phyloP scores from a whole-genome alignment of 2,329 filamentous ascomycete species.

The Podosphaera fusca region DNA sequence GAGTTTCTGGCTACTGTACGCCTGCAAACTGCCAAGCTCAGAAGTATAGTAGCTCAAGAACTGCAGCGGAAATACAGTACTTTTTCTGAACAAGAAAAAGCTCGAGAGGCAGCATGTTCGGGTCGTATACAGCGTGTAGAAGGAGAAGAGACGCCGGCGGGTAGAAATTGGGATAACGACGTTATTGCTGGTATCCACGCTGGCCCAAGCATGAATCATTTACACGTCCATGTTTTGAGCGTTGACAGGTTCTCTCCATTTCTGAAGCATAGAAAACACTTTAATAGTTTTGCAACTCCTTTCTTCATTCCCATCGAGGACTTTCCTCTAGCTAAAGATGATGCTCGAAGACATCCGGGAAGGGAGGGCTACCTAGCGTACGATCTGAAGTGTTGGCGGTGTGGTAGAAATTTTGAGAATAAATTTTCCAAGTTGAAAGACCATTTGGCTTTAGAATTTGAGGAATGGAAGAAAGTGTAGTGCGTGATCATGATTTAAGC shows the following conservation, averaged over 20 bases:
- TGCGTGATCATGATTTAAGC: not conserved
- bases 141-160: constrained; percentile 32
- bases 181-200: constrained; percentile 65
- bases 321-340: constrained; percentile 49
- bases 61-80: constrained; percentile 44
- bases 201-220: constrained; percentile 71
- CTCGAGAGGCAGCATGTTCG: constrained; percentile 41
- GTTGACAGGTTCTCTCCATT: constrained; percentile 51
- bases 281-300: constrained; percentile 69
- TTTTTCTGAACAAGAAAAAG: constrained; percentile 36
- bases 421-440: constrained; percentile 50
- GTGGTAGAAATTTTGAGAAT: constrained; percentile 49
- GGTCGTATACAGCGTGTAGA: constrained; percentile 24
- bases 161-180: constrained; percentile 57
- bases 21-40: constrained; percentile 36
- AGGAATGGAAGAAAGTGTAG: constrained; percentile 41
- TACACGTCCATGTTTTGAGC: constrained; percentile 76
- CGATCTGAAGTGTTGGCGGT: constrained; percentile 69
- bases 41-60: constrained; percentile 46
- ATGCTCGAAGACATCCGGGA: constrained; percentile 34
- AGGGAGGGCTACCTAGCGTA: constrained; percentile 33
- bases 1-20: constrained; percentile 43
- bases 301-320: constrained; percentile 64
- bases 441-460: constrained; percentile 55
- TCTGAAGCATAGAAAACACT: constrained; percentile 66